Conservation (phyloP, 2,329 filamentous ascomycete genomes). For the Penicillium brevicompactum region DNA sequence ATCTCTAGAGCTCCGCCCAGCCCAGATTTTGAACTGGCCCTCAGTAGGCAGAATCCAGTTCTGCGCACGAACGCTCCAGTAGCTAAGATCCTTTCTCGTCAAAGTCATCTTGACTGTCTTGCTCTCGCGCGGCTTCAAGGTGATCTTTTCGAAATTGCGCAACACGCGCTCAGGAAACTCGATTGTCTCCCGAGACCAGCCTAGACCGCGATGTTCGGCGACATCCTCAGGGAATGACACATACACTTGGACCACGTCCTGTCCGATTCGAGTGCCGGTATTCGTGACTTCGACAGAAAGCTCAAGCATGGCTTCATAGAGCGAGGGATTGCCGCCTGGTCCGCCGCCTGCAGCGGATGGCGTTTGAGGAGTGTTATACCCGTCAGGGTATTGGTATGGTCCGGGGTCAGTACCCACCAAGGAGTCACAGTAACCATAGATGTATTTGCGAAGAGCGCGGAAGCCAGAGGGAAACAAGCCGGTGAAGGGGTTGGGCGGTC, state of each 20-base stretch:
- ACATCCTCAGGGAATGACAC: conserved; percentile 61
- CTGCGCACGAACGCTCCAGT: conserved; percentile 68
- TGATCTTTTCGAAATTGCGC: conserved; percentile 72
- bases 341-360: conserved; percentile 69
- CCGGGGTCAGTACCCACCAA: conserved; percentile 51
- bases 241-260: conserved; percentile 63
- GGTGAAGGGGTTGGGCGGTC: conserved; percentile 57
- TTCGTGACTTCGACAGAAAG: conserved; percentile 52
- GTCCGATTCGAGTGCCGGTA: conserved; percentile 49
- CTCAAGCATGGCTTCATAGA: conserved; percentile 53
- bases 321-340: conserved; percentile 51
- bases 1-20: conserved; percentile 40
- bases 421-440: conserved; percentile 70
- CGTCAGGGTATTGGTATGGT: conserved; percentile 56
- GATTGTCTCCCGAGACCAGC: conserved; percentile 40
- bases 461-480: conserved; percentile 64
- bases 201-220: conserved; percentile 26
- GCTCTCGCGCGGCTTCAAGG: conserved; percentile 57
- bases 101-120: conserved; percentile 59
- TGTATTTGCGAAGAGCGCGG: conserved; percentile 66
- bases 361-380: conserved; percentile 54
- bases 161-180: conserved; percentile 67
- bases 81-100: conserved; percentile 70
- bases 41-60: conserved; percentile 67
- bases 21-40: conserved; percentile 36